Evolutionary conservation across 345 rosid genomes (phyloP).

Genomic region (Moricandia arvensis): DNA sequence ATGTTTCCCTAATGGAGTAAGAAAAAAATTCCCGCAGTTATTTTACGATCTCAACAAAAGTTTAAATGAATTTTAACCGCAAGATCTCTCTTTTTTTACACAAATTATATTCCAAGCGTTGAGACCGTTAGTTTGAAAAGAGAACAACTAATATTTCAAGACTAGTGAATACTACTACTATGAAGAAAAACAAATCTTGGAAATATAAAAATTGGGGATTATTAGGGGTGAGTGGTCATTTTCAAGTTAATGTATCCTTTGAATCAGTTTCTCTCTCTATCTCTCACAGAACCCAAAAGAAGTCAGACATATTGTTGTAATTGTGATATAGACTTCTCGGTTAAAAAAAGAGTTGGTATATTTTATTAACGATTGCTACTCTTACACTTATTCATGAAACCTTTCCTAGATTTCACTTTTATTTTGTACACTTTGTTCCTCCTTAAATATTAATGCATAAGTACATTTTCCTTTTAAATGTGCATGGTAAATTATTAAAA

Average conservation of each 20-base stretch:
- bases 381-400: conserved; percentile 24
- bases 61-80: conserved; percentile 14
- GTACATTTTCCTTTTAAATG: no score
- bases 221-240: conserved; percentile 34
- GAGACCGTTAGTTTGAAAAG: conserved; percentile 13
- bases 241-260: conserved; percentile 40
- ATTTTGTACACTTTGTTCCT: not conserved
- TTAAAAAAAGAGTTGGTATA: not conserved
- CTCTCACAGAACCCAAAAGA: conserved; percentile 39
- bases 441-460: no score
- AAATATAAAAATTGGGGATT: conserved; percentile 30
- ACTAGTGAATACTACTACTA: not conserved
- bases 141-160: not conserved
- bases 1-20: conserved; percentile 38
- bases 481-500: no score
- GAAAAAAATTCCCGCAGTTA: conserved; percentile 19
- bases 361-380: not conserved
- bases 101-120: not conserved
- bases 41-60: conserved; percentile 18
- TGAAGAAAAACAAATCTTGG: conserved; percentile 2
- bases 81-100: conserved; percentile 1
- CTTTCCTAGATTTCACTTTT: conserved; percentile 27
- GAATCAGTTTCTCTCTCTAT: conserved; percentile 43
- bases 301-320: conserved; percentile 55
- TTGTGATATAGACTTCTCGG: conserved; percentile 77